These are phyloP conservation scores for Speleostelium caveatum DNA, from an alignment of 78 protist genomes.

Conservation along the genomic window DNA sequence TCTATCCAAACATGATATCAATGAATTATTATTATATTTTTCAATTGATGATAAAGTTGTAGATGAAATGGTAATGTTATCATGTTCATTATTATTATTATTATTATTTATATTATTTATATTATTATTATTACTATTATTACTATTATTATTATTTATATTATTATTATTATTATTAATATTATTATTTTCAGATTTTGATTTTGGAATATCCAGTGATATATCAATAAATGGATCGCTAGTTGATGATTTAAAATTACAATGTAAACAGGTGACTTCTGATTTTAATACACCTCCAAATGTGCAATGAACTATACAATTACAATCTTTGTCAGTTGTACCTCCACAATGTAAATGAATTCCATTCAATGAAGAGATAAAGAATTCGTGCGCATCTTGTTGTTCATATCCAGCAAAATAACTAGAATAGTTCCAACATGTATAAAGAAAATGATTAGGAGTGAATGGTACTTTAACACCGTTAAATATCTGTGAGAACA, in stretches of 20 bases:
- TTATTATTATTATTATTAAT: background rate
- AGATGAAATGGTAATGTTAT: background rate
- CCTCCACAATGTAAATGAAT: conserved; percentile 82
- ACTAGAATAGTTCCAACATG: conserved; percentile 76
- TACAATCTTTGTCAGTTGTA: conserved; percentile 62
- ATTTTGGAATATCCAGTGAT: conserved; percentile 62
- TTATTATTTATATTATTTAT: background rate
- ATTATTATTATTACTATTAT: background rate
- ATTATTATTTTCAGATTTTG: background rate
- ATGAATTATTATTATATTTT: background rate
- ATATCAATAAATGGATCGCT: conserved; percentile 82
- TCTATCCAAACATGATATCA: conserved; percentile 71
- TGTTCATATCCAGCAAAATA: conserved; percentile 91
- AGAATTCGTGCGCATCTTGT: conserved; percentile 94
- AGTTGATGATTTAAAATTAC: conserved; percentile 45
- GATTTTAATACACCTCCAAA: conserved; percentile 75
- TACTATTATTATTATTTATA: background rate
- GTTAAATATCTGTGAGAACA: conserved; percentile 64
- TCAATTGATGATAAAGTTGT: background rate
- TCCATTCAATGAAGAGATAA: conserved; percentile 85
- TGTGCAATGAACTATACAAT: conserved; percentile 72
- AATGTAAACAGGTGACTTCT: conserved; percentile 53
- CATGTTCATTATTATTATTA: background rate
- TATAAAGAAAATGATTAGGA: conserved; percentile 82
- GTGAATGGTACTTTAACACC: conserved; percentile 68